These are phyloP conservation scores for Lentithecium fluviatile DNA, from an alignment of 495 filamentous ascomycete species.

Conservation along the genomic window DNA sequence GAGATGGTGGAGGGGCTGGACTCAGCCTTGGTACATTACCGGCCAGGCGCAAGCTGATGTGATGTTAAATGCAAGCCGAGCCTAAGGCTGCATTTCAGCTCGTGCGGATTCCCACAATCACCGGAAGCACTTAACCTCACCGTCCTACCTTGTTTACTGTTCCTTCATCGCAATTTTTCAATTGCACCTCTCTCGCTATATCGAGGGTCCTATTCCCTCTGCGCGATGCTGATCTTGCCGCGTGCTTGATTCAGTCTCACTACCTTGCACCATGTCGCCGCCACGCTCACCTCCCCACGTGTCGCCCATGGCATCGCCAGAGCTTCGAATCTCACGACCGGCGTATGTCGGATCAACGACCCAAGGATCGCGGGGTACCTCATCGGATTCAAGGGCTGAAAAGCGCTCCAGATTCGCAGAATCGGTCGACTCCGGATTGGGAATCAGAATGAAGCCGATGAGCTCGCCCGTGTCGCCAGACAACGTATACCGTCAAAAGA, in stretches of 20 bases:
- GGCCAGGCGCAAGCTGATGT: too few species aligned
- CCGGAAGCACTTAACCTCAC: not conserved
- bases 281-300: not conserved
- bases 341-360: not conserved
- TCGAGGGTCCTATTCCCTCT: not conserved
- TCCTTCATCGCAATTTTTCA: not conserved
- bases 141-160: not conserved
- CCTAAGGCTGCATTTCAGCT: constrained; percentile 3
- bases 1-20: too few species aligned
- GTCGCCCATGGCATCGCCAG: not conserved
- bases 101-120: not conserved
- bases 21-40: too few species aligned
- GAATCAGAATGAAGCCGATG: constrained; percentile 8
- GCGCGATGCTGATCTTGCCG: not conserved
- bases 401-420: not conserved
- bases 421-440: constrained; percentile 1
- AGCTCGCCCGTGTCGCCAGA: constrained; percentile 9
- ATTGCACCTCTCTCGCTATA: not conserved
- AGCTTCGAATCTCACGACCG: not conserved
- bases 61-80: not conserved
- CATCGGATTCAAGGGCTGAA: not conserved
- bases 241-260: not conserved
- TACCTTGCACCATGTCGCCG: not conserved
- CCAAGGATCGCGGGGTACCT: not conserved
- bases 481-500: not conserved